phyloP scores from a whole-genome alignment of 768 basidiomycete species.

The Boletus rubroflammeus region DNA sequence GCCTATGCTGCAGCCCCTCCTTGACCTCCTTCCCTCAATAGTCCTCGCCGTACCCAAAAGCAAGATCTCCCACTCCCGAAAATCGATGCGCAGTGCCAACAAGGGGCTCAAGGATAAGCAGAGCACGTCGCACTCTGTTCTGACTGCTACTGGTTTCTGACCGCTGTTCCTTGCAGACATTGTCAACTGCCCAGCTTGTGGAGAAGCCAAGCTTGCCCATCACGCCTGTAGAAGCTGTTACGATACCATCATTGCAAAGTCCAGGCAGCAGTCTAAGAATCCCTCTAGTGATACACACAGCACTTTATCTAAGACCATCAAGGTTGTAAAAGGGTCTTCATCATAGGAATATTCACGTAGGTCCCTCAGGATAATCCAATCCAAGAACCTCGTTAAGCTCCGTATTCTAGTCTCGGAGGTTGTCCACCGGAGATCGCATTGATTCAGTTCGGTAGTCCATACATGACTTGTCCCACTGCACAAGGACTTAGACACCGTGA shows the following conservation, averaged over 20 bases:
- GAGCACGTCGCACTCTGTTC: conserved; percentile 43
- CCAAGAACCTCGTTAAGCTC: background rate
- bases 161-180: conserved; percentile 54
- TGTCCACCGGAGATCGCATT: background rate
- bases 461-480: background rate
- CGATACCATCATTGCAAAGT: conserved; percentile 28
- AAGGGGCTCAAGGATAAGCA: conserved; percentile 94
- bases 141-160: conserved; percentile 1
- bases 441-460: background rate
- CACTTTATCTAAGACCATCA: background rate
- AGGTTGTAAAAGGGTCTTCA: background rate
- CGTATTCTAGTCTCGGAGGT: background rate
- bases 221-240: conserved; percentile 85
- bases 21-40: conserved; percentile 82
- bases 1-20: conserved; percentile 44
- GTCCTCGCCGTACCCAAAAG: conserved; percentile 92
- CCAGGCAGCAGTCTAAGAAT: conserved; percentile 17
- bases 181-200: conserved; percentile 88
- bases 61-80: conserved; percentile 89
- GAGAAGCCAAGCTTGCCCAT: conserved; percentile 82
- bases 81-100: conserved; percentile 91
- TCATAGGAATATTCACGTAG: conserved; percentile 1
- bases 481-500: background rate
- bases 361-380: background rate
- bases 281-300: background rate